A percentile compares a stretch with the other conserved stretches of the same genome.
These are phyloP conservation scores for Triangularia setosa DNA, from an alignment of 2,329 filamentous ascomycete genomes.

Conservation along the genomic window DNA sequence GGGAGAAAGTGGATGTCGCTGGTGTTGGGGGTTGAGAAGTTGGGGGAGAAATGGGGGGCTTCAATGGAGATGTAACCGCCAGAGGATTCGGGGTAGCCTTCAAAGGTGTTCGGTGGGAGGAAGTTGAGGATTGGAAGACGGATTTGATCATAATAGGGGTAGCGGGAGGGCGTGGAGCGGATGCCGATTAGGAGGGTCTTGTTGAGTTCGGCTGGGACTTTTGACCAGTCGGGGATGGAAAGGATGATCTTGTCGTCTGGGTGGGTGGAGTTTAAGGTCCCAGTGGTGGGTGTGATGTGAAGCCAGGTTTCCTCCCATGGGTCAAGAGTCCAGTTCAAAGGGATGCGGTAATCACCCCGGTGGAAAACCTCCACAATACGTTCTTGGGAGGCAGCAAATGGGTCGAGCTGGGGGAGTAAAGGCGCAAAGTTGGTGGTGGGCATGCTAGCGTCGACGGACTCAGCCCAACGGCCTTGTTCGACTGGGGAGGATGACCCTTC, in stretches of 20 bases:
- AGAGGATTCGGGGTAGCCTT: slow-evolving; percentile 31
- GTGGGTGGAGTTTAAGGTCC: slow-evolving; percentile 28
- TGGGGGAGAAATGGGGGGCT: slow-evolving; percentile 25
- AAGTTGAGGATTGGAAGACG: slow-evolving; percentile 26
- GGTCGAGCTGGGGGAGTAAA: slow-evolving; percentile 31
- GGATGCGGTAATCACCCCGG: slow-evolving; percentile 29
- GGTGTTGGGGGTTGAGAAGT: not conserved
- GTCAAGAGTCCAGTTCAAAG: slow-evolving; percentile 15
- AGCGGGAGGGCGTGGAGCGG: slow-evolving; percentile 9
- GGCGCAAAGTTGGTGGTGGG: slow-evolving; percentile 24
- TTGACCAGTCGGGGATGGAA: slow-evolving; percentile 31
- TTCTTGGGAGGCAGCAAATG: slow-evolving; percentile 28
- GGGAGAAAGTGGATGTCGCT: slow-evolving; percentile 24
- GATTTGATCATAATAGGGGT: slow-evolving; percentile 21
- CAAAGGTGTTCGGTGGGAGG: slow-evolving; percentile 13
- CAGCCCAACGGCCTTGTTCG: slow-evolving; percentile 20
- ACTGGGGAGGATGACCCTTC: slow-evolving; percentile 27
- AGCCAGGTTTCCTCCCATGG: slow-evolving; percentile 33
- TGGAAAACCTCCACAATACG: slow-evolving; percentile 37
- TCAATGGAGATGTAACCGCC: slow-evolving; percentile 36
- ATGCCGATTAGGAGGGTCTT: slow-evolving; percentile 12
- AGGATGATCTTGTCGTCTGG: slow-evolving; percentile 31
- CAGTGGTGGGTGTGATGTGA: slow-evolving; percentile 28
- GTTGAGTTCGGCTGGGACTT: slow-evolving; percentile 36
- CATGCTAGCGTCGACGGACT: slow-evolving; percentile 24